phyloP scores from a whole-genome alignment of 805 yeast genomes.

The Brettanomyces sp. region DNA sequence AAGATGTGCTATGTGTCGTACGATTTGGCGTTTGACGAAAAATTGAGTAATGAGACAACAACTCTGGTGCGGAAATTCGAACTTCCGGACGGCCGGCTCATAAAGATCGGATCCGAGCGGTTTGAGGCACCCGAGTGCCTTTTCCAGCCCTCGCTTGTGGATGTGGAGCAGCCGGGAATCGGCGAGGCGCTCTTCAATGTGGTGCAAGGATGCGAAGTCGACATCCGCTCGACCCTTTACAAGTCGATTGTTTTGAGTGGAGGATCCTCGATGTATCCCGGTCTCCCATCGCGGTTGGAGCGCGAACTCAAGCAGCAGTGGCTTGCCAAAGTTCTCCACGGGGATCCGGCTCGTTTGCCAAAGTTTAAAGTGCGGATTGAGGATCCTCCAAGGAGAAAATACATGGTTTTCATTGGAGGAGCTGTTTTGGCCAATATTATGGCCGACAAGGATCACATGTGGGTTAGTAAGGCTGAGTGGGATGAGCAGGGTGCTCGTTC shows the following conservation, averaged over 20 bases:
- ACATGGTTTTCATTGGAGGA: slow-evolving; percentile 98
- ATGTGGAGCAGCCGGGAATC: slow-evolving; percentile 93
- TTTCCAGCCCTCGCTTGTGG: slow-evolving; percentile 92
- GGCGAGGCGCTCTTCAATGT: slow-evolving; percentile 90
- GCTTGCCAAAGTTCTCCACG: slow-evolving; percentile 80
- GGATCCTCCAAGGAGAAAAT: slow-evolving; percentile 98
- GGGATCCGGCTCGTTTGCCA: slow-evolving; percentile 76
- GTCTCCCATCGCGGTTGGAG: slow-evolving; percentile 90
- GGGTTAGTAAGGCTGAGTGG: slow-evolving; percentile 96
- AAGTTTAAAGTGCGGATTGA: slow-evolving; percentile 95
- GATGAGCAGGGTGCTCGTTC: slow-evolving; percentile 90
- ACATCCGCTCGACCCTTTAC: slow-evolving; percentile 78
- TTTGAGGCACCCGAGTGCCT: slow-evolving; percentile 95
- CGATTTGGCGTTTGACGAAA: slow-evolving; percentile 83
- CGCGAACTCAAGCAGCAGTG: slow-evolving; percentile 94
- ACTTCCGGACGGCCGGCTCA: slow-evolving; percentile 92
- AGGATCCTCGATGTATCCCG: slow-evolving; percentile 98
- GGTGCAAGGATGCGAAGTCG: slow-evolving; percentile 90
- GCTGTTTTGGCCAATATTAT: slow-evolving; percentile 95
- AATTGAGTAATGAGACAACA: slow-evolving; percentile 89
- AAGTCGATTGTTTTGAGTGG: slow-evolving; percentile 93
- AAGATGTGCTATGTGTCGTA: slow-evolving; percentile 92
- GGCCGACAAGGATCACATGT: slow-evolving; percentile 98
- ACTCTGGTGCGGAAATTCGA: slow-evolving; percentile 85
- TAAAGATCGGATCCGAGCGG: slow-evolving; percentile 90